Base-by-base conservation (phyloP, 2,329 filamentous ascomycete genomes). In the Triangularia setosa region DNA sequence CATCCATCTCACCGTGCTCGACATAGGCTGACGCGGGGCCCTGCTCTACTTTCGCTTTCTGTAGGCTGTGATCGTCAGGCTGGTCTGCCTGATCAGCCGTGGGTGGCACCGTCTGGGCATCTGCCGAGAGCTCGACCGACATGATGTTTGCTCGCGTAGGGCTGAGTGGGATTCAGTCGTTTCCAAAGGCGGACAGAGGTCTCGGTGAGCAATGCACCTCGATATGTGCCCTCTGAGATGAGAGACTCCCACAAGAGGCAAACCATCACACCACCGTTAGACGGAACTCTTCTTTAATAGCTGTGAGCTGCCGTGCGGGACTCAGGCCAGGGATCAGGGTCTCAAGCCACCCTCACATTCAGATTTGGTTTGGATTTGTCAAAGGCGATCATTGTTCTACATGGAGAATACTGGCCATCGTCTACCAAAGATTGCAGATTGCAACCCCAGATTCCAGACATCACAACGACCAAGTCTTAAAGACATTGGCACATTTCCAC, bases 1-100 rank as follows among this genome's bases (percentile, higher is more conserved):
- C 87, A 62, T 84, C 82, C 30, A 89, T 72, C 5, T 52, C 23
- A 33, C 33, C 57, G 4, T 54, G 12, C 11, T 62, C 68, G 1
- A 35, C 16, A 11, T 68, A 70, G 16, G 63, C 56, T 1, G 68
- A 68, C 2, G 61, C 33, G 11, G 66, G 61, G 9, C 65, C 67
- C 11, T 35, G 24, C n/a, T 68, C 66, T 21, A n/a, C 40, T 21
- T 21, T 9, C 54, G 14, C 27, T 65, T 66, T 48, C n/a, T 21
- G n/a, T 21, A 48, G 40, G n/a, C 40, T 48, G 5, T 21, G 40
- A 7, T 44, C 57, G 24, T 64, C 59, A 24, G 33, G 40, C 27
- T 62, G 23, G 33, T 44, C 18, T 27, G n/a, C 24, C 25, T 58
- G 16, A 4, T 24, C 33, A 16, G 24, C 23, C 16, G 35, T 23